These are phyloP conservation scores for Kodamaea anthophila DNA, from an alignment of 1,139 yeast genomes.

Conservation along the genomic window DNA sequence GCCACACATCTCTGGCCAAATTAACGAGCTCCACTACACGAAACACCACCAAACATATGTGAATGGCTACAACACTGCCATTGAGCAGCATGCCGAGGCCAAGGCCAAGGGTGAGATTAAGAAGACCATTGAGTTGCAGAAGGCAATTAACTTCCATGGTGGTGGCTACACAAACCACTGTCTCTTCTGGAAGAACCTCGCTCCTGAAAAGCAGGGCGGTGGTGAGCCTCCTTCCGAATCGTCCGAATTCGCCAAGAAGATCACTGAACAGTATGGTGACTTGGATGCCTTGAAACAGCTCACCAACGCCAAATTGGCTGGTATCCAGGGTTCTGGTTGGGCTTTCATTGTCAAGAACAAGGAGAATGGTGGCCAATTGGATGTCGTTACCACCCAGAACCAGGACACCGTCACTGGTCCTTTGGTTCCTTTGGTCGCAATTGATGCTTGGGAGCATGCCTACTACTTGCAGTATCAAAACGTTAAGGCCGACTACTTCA, in stretches of 20 bases:
- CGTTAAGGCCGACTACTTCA: constrained; percentile 90
- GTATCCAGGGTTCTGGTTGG: constrained; percentile 98
- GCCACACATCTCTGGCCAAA: constrained; percentile 84
- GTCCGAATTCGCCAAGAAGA: constrained; percentile 56
- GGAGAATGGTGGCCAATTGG: constrained; percentile 69
- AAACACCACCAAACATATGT: constrained; percentile 96
- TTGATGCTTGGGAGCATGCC: constrained; percentile 99
- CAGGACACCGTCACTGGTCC: constrained; percentile 84
- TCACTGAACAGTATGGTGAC: constrained; percentile 65
- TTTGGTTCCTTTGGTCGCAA: constrained; percentile 77
- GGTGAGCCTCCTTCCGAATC: constrained; percentile 69
- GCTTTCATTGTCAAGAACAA: constrained; percentile 89
- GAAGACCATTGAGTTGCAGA: constrained; percentile 67
- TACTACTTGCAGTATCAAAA: constrained; percentile 94
- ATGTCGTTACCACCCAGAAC: constrained; percentile 80
- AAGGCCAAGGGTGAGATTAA: constrained; percentile 57
- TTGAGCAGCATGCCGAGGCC: constrained; percentile 75
- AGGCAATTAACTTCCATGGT: constrained; percentile 85
- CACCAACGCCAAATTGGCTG: constrained; percentile 79
- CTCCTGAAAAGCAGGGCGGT: constrained; percentile 78
- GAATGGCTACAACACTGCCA: constrained; percentile 77
- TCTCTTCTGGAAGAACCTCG: constrained; percentile 86
- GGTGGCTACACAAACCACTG: constrained; percentile 91
- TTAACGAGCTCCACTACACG: constrained; percentile 84
- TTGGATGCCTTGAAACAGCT: constrained; percentile 63